Conservation (phyloP, 2,329 filamentous ascomycete species). For the Xylariaceae sp. region DNA sequence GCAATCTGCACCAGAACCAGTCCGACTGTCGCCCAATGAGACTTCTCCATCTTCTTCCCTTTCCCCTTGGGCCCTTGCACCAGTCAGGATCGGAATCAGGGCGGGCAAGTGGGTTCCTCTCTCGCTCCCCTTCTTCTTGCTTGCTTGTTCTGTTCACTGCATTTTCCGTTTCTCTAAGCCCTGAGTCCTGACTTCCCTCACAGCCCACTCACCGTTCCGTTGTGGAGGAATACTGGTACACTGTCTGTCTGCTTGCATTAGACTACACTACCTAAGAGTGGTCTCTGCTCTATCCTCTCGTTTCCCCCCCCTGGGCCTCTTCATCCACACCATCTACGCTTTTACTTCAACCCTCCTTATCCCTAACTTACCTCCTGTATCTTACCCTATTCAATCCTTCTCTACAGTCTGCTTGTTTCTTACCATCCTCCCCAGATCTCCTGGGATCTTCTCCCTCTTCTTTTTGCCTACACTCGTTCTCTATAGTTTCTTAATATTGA, state of each 20-base stretch:
- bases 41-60: slow-evolving; percentile 32
- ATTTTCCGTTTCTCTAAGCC: slow-evolving; percentile 17
- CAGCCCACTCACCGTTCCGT: slow-evolving; percentile 26
- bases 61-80: slow-evolving; percentile 27
- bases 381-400: slow-evolving; percentile 44
- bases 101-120: slow-evolving; percentile 32
- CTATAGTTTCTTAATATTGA: slow-evolving; percentile 45
- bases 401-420: slow-evolving; percentile 34
- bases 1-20: slow-evolving; percentile 46
- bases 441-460: slow-evolving; percentile 39
- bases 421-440: slow-evolving; percentile 29
- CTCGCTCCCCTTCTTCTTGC: slow-evolving; percentile 41
- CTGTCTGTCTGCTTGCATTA: background rate
- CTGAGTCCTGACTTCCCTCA: slow-evolving; percentile 8
- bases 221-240: slow-evolving; percentile 26
- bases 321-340: slow-evolving; percentile 36
- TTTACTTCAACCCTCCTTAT: slow-evolving; percentile 40
- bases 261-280: slow-evolving; percentile 37
- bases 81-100: slow-evolving; percentile 30
- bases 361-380: slow-evolving; percentile 43
- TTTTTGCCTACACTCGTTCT: slow-evolving; percentile 43
- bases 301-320: slow-evolving; percentile 29
- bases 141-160: slow-evolving; percentile 16
- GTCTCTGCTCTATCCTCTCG: slow-evolving; percentile 33
- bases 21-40: slow-evolving; percentile 40